A percentile compares a stretch with the other conserved stretches of the same genome.
These are phyloP conservation scores for Ophiobolus disseminans DNA, from an alignment of 2,329 filamentous ascomycete species.

Conservation along the genomic window DNA sequence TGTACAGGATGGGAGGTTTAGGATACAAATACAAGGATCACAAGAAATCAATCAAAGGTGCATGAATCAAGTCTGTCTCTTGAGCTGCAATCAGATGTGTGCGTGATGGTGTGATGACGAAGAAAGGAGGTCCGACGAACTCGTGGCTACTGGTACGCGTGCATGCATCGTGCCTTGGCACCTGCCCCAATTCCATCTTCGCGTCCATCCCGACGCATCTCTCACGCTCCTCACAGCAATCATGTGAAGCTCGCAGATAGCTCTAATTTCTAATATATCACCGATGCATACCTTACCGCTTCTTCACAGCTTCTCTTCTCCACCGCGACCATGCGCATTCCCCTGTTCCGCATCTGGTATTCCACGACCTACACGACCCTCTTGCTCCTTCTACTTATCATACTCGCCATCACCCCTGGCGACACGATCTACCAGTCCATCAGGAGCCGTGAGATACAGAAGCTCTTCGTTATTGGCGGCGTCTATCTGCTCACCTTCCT, in stretches of 20 bases:
- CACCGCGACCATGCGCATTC: constrained; percentile 51
- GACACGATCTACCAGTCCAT: constrained; percentile 81
- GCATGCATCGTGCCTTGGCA: constrained; percentile 31
- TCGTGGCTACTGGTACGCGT: constrained; percentile 22
- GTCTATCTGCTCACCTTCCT: constrained; percentile 76
- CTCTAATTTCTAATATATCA: constrained; percentile 35
- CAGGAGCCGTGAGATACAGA: constrained; percentile 70
- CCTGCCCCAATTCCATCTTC: constrained; percentile 18
- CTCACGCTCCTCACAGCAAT: constrained; percentile 13
- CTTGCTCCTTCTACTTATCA: constrained; percentile 72
- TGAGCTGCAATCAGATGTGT: too few species aligned
- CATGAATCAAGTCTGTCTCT: too few species aligned
- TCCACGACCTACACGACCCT: constrained; percentile 78
- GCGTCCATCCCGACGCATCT: constrained; percentile 13
- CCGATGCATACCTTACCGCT: constrained; percentile 27
- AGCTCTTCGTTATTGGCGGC: constrained; percentile 81
- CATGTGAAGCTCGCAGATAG: constrained; percentile 28
- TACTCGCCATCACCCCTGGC: constrained; percentile 80
- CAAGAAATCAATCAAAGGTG: too few species aligned
- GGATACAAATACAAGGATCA: too few species aligned
- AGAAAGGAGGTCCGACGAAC: too few species aligned
- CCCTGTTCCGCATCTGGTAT: constrained; percentile 82
- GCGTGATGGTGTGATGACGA: too few species aligned
- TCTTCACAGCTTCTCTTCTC: constrained; percentile 2
- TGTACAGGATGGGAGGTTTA: too few species aligned